phyloP scores from a whole-genome alignment of 1,284 basidiomycete species.

The Polyporus tsugae region DNA sequence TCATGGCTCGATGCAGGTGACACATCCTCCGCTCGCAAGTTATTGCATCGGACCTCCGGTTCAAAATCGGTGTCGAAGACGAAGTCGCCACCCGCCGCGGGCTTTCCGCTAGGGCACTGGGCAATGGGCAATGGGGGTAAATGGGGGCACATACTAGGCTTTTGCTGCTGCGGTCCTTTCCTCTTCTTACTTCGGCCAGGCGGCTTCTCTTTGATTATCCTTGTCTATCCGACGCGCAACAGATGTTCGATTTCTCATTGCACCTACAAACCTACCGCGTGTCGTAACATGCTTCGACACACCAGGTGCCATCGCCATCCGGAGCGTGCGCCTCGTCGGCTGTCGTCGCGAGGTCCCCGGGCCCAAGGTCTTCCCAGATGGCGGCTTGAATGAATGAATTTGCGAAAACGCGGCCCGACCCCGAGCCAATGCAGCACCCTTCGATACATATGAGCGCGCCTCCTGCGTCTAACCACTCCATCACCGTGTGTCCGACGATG shows the following conservation, averaged over 20 bases:
- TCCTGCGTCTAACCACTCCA: background rate
- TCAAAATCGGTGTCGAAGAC: background rate
- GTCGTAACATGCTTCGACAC: constrained; percentile 4
- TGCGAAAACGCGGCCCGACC: background rate
- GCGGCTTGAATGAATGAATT: background rate
- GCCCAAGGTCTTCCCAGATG: background rate
- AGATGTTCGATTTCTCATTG: constrained; percentile 8
- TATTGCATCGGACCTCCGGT: constrained; percentile 10
- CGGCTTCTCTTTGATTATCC: constrained; percentile 5
- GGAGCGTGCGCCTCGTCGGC: background rate
- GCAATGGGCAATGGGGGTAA: background rate
- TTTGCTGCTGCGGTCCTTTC: constrained; percentile 1
- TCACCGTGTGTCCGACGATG: background rate
- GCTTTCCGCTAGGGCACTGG: background rate
- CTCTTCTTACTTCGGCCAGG: background rate
- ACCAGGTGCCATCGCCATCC: constrained; percentile 22
- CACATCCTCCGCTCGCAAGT: constrained; percentile 17
- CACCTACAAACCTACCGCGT: constrained; percentile 20
- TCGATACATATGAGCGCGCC: background rate
- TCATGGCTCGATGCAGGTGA: background rate
- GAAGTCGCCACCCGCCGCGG: background rate
- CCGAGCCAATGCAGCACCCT: background rate
- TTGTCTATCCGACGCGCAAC: constrained; percentile 2
- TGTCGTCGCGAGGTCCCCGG: background rate
- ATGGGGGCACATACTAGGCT: background rate